phyloP scores from a whole-genome alignment of 495 filamentous ascomycete genomes.

The Xylaria acuta region DNA sequence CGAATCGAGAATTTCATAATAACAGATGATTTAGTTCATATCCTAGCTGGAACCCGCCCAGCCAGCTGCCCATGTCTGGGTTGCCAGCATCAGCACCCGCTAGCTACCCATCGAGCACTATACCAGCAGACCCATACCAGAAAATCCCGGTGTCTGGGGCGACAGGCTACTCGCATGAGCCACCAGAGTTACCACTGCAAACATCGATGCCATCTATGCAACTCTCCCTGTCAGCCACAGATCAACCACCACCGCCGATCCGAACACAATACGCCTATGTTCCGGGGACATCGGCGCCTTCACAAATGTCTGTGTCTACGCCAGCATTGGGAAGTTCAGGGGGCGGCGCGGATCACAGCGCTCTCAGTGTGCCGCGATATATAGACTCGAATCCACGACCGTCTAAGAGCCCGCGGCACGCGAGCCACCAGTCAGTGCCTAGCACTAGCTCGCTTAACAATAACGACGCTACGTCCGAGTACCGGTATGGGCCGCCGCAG shows the following conservation, averaged over 20 bases:
- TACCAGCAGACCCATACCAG: slow-evolving; percentile 52
- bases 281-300: slow-evolving; percentile 49
- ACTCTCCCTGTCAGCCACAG: slow-evolving; percentile 49
- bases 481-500: slow-evolving; percentile 54
- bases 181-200: slow-evolving; percentile 55
- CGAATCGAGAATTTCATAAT: slow-evolving; percentile 28
- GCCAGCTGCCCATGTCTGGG: slow-evolving; percentile 44
- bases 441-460: slow-evolving; percentile 50
- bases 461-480: slow-evolving; percentile 53
- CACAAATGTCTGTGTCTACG: slow-evolving; percentile 52
- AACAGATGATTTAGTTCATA: slow-evolving; percentile 44
- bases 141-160: slow-evolving; percentile 54
- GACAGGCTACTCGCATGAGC: slow-evolving; percentile 53
- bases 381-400: slow-evolving; percentile 61
- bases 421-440: slow-evolving; percentile 54
- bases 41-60: slow-evolving; percentile 50
- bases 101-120: slow-evolving; percentile 51
- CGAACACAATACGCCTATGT: slow-evolving; percentile 57
- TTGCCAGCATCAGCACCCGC: slow-evolving; percentile 49
- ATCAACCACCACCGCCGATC: slow-evolving; percentile 50
- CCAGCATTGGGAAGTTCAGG: slow-evolving; percentile 39
- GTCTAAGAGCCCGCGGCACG: slow-evolving; percentile 59
- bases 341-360: slow-evolving; percentile 40
- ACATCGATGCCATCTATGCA: slow-evolving; percentile 59
- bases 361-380: slow-evolving; percentile 53